phyloP scores from a whole-genome alignment of 495 filamentous ascomycete species.

The Peziza echinospora region DNA sequence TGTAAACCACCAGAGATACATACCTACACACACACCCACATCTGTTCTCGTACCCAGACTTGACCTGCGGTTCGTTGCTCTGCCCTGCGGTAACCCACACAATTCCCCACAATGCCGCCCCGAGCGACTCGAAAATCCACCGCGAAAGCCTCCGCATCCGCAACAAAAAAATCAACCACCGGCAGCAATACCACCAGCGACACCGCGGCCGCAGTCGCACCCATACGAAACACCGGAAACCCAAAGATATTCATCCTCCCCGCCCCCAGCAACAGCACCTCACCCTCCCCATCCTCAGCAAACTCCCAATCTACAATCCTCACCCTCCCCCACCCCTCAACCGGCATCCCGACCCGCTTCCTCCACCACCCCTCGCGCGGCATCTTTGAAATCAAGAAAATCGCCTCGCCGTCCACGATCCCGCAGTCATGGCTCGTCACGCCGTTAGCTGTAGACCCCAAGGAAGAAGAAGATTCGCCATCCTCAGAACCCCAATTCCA shows the following conservation, averaged over 20 bases:
- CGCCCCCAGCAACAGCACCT: conserved; percentile 30
- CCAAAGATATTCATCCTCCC: conserved; percentile 69
- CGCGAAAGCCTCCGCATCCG: conserved; percentile 19
- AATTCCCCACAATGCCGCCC: no score
- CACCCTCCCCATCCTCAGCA: no score
- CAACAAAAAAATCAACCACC: neutral
- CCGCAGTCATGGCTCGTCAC: conserved; percentile 50
- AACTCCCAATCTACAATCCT: conserved; percentile 41
- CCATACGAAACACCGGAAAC: no score
- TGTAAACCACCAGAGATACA: no score
- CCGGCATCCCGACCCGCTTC: conserved; percentile 41
- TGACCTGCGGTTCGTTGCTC: no score
- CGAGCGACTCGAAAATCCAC: neutral
- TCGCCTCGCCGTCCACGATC: conserved; percentile 38
- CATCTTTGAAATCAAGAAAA: conserved; percentile 67
- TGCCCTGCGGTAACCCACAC: no score
- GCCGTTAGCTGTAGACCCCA: no score
- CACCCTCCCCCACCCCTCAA: conserved; percentile 59
- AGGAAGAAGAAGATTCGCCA: no score
- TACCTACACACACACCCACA: no score
- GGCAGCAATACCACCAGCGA: conserved; percentile 19
- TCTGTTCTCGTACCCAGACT: no score
- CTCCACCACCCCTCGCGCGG: conserved; percentile 60
- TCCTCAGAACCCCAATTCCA: no score
- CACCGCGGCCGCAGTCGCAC: conserved; percentile 17